These are phyloP conservation scores for Fusarium globosum DNA, from an alignment of 2,329 filamentous ascomycete genomes.

Conservation along the genomic window DNA sequence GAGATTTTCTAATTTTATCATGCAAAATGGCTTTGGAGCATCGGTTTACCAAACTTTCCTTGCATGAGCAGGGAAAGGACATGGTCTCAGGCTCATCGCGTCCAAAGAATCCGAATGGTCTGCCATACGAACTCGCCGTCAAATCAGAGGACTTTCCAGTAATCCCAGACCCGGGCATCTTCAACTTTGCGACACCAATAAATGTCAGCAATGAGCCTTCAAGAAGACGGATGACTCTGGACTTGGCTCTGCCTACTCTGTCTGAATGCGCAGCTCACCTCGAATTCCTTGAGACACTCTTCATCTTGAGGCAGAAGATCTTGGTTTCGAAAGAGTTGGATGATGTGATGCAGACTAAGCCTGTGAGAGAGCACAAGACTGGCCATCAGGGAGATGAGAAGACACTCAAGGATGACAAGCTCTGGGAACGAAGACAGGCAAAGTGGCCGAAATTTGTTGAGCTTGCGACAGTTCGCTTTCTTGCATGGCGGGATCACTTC, in stretches of 20 bases:
- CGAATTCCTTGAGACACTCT: constrained; percentile 68
- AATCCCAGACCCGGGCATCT: constrained; percentile 4
- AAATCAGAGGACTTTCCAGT: background rate
- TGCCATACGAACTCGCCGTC: constrained; percentile 1
- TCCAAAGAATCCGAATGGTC: background rate
- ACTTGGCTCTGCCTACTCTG: background rate
- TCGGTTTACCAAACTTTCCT: background rate
- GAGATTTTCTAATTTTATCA: fast-evolving
- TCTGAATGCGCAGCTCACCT: constrained; percentile 57
- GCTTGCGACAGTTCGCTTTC: constrained; percentile 44
- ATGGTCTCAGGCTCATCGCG: background rate
- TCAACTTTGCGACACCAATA: background rate
- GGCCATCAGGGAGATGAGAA: constrained; percentile 32
- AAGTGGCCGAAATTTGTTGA: constrained; percentile 46
- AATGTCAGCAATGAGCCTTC: background rate
- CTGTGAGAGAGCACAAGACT: constrained; percentile 21
- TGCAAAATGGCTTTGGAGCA: constrained; percentile 15
- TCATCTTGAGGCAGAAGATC: constrained; percentile 57
- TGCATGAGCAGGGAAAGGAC: constrained; percentile 15
- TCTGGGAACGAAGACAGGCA: constrained; percentile 30
- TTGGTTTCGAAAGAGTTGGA: constrained; percentile 36
- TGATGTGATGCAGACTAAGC: constrained; percentile 30
- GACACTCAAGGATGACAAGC: constrained; percentile 32
- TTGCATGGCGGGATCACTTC: constrained; percentile 36
- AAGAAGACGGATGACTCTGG: fast-evolving